Conservation (phyloP, 805 yeast species). For the Wickerhamiella hasegawae region DNA sequence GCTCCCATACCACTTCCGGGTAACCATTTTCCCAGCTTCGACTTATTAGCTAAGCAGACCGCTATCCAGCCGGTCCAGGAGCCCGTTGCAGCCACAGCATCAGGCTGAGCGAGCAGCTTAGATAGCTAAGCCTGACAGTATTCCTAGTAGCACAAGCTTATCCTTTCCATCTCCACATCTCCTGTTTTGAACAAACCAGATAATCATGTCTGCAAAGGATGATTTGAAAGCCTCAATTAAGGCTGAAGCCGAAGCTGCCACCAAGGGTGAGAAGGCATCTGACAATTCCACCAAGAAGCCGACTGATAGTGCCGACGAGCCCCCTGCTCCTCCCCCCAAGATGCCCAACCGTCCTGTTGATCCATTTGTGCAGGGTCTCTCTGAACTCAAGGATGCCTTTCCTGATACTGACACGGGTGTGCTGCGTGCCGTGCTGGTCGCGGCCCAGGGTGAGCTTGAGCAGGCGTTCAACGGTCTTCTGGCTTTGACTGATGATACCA, state of each 20-base stretch:
- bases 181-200: too few species aligned
- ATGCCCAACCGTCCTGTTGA: conserved; percentile 47
- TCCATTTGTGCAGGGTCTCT: conserved; percentile 36
- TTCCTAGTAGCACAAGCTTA: too few species aligned
- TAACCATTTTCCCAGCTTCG: too few species aligned
- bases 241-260: conserved; percentile 8
- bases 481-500: conserved; percentile 42
- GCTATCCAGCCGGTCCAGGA: too few species aligned
- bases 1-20: too few species aligned
- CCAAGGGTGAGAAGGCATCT: conserved; percentile 1
- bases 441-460: conserved; percentile 65
- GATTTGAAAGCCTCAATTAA: conserved; percentile 1
- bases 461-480: conserved; percentile 81
- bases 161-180: too few species aligned
- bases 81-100: too few species aligned
- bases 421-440: conserved; percentile 67
- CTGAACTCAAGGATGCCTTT: conserved; percentile 68
- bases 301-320: not conserved
- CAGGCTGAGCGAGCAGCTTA: too few species aligned
- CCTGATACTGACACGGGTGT: conserved; percentile 60
- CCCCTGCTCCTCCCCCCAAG: conserved; percentile 19
- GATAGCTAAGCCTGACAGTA: too few species aligned
- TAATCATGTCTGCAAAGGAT: too few species aligned
- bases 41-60: too few species aligned
- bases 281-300: not conserved